Conservation (phyloP, 2,329 filamentous ascomycete species). For the Trichoderma endophyticum region DNA sequence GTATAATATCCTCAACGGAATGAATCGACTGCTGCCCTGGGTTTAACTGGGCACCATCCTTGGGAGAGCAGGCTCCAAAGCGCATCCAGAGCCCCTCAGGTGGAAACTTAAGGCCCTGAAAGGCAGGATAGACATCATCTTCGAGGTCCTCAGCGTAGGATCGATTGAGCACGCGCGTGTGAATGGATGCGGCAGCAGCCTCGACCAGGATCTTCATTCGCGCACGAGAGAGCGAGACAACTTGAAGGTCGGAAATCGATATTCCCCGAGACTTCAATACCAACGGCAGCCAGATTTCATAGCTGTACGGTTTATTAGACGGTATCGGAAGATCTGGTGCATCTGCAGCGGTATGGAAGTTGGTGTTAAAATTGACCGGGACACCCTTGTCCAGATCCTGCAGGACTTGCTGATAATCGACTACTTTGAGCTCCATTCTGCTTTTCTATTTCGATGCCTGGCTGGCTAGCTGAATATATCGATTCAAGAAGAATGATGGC, state of each 20-base stretch:
- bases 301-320: constrained; percentile 36
- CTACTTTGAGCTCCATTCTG: constrained; percentile 19
- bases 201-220: constrained; percentile 32
- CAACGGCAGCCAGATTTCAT: constrained; percentile 41
- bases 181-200: constrained; percentile 33
- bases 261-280: constrained; percentile 36
- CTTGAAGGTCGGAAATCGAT: constrained; percentile 27
- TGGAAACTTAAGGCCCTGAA: constrained; percentile 29
- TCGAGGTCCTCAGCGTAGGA: constrained; percentile 33
- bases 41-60: constrained; percentile 34
- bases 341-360: constrained; percentile 33
- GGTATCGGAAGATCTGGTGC: constrained; percentile 30
- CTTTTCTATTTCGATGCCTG: not conserved
- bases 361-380: constrained; percentile 35
- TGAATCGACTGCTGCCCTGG: constrained; percentile 29
- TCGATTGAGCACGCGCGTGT: constrained; percentile 29
- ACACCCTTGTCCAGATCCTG: constrained; percentile 16
- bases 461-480: not conserved
- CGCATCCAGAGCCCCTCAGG: constrained; percentile 41
- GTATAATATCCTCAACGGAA: constrained; percentile 33
- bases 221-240: constrained; percentile 27
- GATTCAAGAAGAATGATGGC: not conserved
- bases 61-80: constrained; percentile 42
- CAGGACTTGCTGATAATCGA: constrained; percentile 20
- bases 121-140: constrained; percentile 30